Percentiles rank a stretch among this genome's conserved stretches.
These are phyloP conservation scores for Xylaria sp. DNA, from an alignment of 2,329 filamentous ascomycete genomes.

Conservation along the genomic window DNA sequence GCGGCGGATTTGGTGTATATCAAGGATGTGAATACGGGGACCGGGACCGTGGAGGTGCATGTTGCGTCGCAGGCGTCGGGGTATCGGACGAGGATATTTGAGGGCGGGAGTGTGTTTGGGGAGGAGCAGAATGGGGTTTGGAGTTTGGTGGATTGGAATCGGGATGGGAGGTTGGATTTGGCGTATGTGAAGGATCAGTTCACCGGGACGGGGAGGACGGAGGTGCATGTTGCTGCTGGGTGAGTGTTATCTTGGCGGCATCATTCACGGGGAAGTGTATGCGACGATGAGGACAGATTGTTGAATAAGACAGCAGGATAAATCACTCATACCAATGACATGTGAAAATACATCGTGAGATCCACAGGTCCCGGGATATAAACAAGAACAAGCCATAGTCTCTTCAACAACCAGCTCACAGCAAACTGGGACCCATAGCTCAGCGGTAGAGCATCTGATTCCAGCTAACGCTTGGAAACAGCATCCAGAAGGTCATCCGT, in stretches of 20 bases:
- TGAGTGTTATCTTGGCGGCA: not conserved
- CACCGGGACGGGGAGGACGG: not conserved
- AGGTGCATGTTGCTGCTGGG: slow-evolving; percentile 15
- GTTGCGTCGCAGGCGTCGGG: slow-evolving; percentile 4
- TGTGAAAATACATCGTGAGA: not conserved
- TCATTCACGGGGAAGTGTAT: not conserved
- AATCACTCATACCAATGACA: not conserved
- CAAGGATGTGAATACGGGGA: not conserved
- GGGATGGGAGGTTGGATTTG: slow-evolving; percentile 3
- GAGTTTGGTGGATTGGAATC: slow-evolving; percentile 6
- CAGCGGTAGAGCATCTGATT: slow-evolving; percentile 3
- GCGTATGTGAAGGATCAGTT: slow-evolving; percentile 8
- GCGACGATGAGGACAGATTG: not conserved
- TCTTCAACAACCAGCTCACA: not conserved
- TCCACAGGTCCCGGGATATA: no score
- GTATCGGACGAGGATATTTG: slow-evolving; percentile 3
- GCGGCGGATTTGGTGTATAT: slow-evolving; percentile 11
- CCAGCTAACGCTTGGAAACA: not conserved
- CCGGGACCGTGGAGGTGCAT: slow-evolving; percentile 3
- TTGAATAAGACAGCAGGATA: not conserved
- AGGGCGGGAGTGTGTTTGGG: slow-evolving; percentile 3
- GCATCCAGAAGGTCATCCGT: slow-evolving; percentile 2
- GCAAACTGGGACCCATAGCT: slow-evolving; percentile 1
- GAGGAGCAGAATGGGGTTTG: slow-evolving; percentile 9
- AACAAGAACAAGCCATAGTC: no score